Percentiles rank a stretch among this genome's conserved stretches.
Evolutionary conservation across 495 filamentous ascomycete species (phyloP).

Genomic region (Xylaria castorea): DNA sequence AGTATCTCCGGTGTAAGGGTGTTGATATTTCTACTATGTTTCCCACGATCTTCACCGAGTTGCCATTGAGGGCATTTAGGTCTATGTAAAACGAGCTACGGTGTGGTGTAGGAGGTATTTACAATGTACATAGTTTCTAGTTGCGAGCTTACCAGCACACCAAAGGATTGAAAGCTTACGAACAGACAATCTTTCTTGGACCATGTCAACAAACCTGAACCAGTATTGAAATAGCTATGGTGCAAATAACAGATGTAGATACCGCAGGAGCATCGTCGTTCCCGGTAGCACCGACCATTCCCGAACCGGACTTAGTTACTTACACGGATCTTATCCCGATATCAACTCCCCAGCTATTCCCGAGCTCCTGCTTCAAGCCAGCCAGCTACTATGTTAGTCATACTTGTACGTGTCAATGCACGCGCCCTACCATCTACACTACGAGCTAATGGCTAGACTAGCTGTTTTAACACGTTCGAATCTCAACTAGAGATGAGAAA

Average conservation of each 20-base stretch:
- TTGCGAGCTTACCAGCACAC: not conserved
- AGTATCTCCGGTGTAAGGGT: not conserved
- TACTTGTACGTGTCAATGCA: constrained; percentile 10
- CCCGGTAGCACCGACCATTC: not conserved
- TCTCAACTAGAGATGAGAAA: not conserved
- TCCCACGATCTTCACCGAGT: not conserved
- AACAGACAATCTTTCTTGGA: not conserved
- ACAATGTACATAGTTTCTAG: not conserved
- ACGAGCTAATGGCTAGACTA: not conserved
- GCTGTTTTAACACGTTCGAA: not conserved
- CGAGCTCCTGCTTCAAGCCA: not conserved
- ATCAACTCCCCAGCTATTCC: not conserved
- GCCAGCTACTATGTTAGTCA: not conserved
- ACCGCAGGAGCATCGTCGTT: not conserved
- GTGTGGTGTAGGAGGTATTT: not conserved
- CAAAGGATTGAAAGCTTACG: not conserved
- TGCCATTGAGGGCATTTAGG: not conserved
- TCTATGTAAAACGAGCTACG: not conserved
- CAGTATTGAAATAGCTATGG: not conserved
- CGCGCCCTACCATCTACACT: not conserved
- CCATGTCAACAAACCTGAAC: not conserved
- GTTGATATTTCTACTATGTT: not conserved
- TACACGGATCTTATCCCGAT: not conserved
- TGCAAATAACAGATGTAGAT: not conserved
- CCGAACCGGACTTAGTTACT: not conserved